Evolutionary conservation across 1,139 yeast species (phyloP).

Genomic region (Groenewaldozyma auringiensis): DNA sequence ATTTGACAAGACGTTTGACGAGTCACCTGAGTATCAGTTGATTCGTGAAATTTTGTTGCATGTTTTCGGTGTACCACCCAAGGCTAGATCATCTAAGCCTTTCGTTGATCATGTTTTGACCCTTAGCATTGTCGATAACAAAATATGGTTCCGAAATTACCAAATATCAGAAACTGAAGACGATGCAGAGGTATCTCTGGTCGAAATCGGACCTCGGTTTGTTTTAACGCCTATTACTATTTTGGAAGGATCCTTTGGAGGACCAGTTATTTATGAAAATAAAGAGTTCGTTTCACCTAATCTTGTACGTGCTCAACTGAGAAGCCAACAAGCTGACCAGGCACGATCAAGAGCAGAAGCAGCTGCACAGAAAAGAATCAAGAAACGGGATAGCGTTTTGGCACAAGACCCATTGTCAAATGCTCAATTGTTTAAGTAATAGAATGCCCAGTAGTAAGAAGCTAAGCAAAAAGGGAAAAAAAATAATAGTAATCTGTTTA

Average conservation of each 20-base stretch:
- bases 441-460: no score
- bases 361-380: slow-evolving; percentile 66
- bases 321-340: slow-evolving; percentile 70
- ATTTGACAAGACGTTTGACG: slow-evolving; percentile 72
- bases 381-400: slow-evolving; percentile 66
- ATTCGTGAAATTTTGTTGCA: slow-evolving; percentile 82
- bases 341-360: slow-evolving; percentile 77
- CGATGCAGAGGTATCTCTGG: slow-evolving; percentile 55
- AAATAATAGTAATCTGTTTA: no score
- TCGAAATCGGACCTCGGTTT: slow-evolving; percentile 96
- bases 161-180: slow-evolving; percentile 74
- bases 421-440: slow-evolving; percentile 53
- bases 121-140: slow-evolving; percentile 84
- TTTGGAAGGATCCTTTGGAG: slow-evolving; percentile 95
- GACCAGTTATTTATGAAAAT: slow-evolving; percentile 95
- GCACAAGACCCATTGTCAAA: slow-evolving; percentile 81
- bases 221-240: slow-evolving; percentile 89
- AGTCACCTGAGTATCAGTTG: slow-evolving; percentile 55
- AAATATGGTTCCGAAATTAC: slow-evolving; percentile 92
- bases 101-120: slow-evolving; percentile 93
- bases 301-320: slow-evolving; percentile 82
- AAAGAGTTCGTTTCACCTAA: slow-evolving; percentile 96
- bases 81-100: slow-evolving; percentile 90
- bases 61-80: slow-evolving; percentile 93
- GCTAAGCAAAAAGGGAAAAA: no score